A percentile compares a stretch with the other conserved stretches of the same genome.
These are phyloP conservation scores for Phytophthora europaea DNA, from an alignment of 352 stramenopile genomes.

Conservation along the genomic window DNA sequence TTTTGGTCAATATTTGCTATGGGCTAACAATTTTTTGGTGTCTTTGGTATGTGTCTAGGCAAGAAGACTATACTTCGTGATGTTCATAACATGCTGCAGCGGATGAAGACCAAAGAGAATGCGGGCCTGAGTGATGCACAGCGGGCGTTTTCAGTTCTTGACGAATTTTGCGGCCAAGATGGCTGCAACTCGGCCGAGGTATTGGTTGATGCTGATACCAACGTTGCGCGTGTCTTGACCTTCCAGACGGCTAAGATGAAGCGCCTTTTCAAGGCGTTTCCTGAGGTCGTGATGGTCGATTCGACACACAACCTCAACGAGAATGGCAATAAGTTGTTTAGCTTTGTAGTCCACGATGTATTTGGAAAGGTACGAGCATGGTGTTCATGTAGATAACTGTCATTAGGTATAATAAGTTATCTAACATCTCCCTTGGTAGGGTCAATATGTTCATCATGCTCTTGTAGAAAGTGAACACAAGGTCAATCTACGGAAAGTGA, in stretches of 20 bases:
- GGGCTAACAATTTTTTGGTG: neutral
- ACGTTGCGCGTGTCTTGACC: conserved; percentile 7
- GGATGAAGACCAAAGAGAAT: neutral
- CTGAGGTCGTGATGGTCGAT: conserved; percentile 19
- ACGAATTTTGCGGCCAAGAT: conserved; percentile 6
- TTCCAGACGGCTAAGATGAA: conserved; percentile 19
- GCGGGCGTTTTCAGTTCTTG: neutral
- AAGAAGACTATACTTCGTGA: conserved; percentile 14
- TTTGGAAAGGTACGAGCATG: conserved; percentile 17
- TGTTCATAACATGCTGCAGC: conserved; percentile 20
- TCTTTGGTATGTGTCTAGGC: neutral
- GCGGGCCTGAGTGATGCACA: conserved; percentile 1
- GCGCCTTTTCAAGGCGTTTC: conserved; percentile 19
- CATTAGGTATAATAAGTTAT: no score
- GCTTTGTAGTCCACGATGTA: neutral
- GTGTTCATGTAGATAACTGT: neutral
- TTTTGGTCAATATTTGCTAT: neutral
- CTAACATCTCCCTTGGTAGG: neutral
- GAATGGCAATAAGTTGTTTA: conserved; percentile 24
- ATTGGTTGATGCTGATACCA: neutral
- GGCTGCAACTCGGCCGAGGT: conserved; percentile 1
- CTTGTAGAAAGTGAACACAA: neutral
- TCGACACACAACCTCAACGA: conserved; percentile 14
- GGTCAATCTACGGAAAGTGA: neutral
- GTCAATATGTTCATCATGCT: neutral